Conservation (phyloP, 768 basidiomycete genomes). For the Trametes gibbosa region DNA sequence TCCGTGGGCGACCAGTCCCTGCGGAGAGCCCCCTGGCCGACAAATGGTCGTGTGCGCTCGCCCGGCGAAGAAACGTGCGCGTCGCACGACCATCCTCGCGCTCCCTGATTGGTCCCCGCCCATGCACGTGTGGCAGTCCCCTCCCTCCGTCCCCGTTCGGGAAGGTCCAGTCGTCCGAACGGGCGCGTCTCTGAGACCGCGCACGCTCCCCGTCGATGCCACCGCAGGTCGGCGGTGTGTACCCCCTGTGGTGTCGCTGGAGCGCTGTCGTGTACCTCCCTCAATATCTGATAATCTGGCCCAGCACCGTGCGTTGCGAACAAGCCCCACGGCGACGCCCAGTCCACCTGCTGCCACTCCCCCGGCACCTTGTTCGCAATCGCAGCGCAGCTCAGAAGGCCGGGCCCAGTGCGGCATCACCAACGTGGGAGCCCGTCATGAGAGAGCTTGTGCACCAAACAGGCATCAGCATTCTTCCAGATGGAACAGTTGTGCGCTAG, state of each 20-base stretch:
- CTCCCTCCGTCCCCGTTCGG: conserved; percentile 4
- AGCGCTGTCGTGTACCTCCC: background rate
- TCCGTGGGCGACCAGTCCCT: conserved; percentile 10
- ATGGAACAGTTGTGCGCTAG: background rate
- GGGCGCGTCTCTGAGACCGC: background rate
- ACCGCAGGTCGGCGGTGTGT: background rate
- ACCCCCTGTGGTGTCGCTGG: background rate
- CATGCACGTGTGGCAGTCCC: conserved; percentile 27
- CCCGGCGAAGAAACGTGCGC: conserved; percentile 24
- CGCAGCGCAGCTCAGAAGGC: background rate
- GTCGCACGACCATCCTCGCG: conserved; percentile 29
- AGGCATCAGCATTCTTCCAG: background rate
- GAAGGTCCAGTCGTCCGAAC: conserved; percentile 16
- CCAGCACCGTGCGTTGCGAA: background rate
- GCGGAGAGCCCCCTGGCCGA: conserved; percentile 14
- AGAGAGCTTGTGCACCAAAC: background rate
- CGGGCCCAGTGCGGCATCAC: background rate
- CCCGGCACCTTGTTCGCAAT: background rate
- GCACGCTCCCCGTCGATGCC: background rate
- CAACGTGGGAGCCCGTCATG: conserved; percentile 9
- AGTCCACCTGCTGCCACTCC: too few relatives aligned
- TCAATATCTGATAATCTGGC: background rate
- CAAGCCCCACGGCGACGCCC: too few relatives aligned
- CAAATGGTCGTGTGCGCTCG: conserved; percentile 29
- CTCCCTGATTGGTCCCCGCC: conserved; percentile 25